Evolutionary conservation across 2,329 filamentous ascomycete genomes (phyloP).

Genomic region (Trichoderma endophyticum): DNA sequence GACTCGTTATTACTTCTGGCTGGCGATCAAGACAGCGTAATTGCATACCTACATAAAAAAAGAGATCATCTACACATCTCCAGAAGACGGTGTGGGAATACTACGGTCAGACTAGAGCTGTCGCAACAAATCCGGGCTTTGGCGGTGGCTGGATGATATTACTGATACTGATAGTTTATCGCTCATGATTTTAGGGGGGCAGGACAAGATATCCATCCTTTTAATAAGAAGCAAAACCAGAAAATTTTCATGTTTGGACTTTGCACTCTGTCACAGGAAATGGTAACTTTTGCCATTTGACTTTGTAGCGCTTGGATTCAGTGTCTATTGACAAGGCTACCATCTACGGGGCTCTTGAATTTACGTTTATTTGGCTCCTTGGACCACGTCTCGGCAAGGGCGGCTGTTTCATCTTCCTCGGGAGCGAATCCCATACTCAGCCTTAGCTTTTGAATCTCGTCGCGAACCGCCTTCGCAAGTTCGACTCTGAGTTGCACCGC

Average conservation of each 20-base stretch:
- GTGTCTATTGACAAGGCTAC: constrained; percentile 46
- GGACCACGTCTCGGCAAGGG: constrained; percentile 77
- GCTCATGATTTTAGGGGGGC: background rate
- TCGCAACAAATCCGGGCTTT: background rate
- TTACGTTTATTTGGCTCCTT: constrained; percentile 46
- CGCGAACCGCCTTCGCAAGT: constrained; percentile 72
- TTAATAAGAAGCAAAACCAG: constrained; percentile 1
- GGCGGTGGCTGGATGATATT: constrained; percentile 12
- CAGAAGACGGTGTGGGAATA: background rate
- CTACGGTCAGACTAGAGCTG: background rate
- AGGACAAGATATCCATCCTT: constrained; percentile 6
- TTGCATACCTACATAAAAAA: background rate
- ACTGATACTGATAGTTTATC: constrained; percentile 7
- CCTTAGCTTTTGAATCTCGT: constrained; percentile 77
- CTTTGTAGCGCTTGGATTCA: constrained; percentile 22
- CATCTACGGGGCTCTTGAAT: constrained; percentile 54
- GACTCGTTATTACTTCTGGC: background rate
- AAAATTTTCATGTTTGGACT: background rate
- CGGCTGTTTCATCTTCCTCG: constrained; percentile 77
- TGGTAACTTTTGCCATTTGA: background rate
- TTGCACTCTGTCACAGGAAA: background rate
- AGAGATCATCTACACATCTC: background rate
- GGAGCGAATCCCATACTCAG: constrained; percentile 63
- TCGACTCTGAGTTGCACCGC: constrained; percentile 70
- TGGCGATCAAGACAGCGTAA: constrained; percentile 3